Base-by-base conservation (phyloP, 106 monocot genomes). In the Apostasia ramifera region DNA sequence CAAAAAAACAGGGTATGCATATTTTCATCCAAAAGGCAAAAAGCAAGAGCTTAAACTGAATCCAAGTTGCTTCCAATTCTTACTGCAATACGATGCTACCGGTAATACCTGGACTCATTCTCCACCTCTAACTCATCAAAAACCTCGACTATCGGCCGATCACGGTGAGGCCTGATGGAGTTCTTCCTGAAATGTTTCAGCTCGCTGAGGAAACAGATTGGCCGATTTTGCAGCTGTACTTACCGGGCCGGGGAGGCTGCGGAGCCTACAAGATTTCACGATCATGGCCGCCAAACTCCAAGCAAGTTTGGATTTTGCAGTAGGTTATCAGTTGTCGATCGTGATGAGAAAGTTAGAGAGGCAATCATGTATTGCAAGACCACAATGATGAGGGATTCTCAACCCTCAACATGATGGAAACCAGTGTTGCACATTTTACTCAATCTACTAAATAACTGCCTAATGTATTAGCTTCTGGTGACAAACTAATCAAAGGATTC, bases 331-430 rank as follows among this genome's bases (percentile, higher is more conserved):
- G 55, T 37, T 8, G 8, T 43, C 1, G 73, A 73, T 56, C 73
- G 73, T 0, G 73, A 73, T 8, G 73, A 73, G 55, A 73, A 15
- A 55, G 45, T 65, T 37, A 54, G 55, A 8, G 64, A 65, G 12
- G 65, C 62, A 2, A 63, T 63, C 58, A 61, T 62, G 13, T 72
- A 72, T 40, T 72, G 72, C 63, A 65, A 73, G 63, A 56, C 14
- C 3, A 73, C 55, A 2, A 65, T 56, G 62, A 53, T 42, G 43
- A n/a, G 7, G 46, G 37, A 15, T 8, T 2, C n/a, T 42, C 1
- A 45, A n/a, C 7, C 61, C 6, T 61, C 61, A 40, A 6, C 57
- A 13, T 9, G 61, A 26, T 26, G 26, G 26, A 26, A 26, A 26
- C 26, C 26, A 26, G 26, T 26, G 26, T 26, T 26, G 26, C 26